Percentiles rank a stretch among this genome's conserved stretches.
Evolutionary conservation across 1,284 basidiomycete species (phyloP).

Genomic region (Sporisorium exsertum): DNA sequence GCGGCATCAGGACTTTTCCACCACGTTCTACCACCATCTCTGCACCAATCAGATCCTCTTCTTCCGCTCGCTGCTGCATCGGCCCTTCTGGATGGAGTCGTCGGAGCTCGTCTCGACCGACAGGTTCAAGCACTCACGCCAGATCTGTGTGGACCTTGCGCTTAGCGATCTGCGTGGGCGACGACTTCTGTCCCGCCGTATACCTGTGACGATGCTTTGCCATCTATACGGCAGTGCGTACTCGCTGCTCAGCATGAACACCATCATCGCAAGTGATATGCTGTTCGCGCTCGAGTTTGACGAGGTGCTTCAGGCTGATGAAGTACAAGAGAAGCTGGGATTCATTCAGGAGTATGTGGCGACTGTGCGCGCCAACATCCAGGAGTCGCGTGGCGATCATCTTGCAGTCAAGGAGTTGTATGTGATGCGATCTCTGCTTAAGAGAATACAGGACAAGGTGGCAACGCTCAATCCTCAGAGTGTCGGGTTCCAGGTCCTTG

Average conservation of each 20-base stretch:
- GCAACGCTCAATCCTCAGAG: constrained; percentile 41
- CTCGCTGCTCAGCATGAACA: constrained; percentile 48
- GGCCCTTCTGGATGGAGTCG: constrained; percentile 51
- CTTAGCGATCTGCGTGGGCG: constrained; percentile 39
- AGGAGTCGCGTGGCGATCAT: constrained; percentile 49
- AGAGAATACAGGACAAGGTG: constrained; percentile 44
- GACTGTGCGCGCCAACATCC: constrained; percentile 38
- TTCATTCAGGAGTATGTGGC: constrained; percentile 49
- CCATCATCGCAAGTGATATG: constrained; percentile 47
- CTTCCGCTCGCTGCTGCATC: constrained; percentile 44
- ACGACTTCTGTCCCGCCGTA: constrained; percentile 34
- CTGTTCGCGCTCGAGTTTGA: constrained; percentile 38
- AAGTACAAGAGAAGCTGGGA: constrained; percentile 41
- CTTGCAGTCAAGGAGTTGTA: constrained; percentile 46
- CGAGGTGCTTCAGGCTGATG: constrained; percentile 25
- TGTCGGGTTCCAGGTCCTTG: constrained; percentile 38
- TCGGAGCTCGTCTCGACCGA: constrained; percentile 30
- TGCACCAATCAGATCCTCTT: constrained; percentile 47
- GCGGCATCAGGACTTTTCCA: constrained; percentile 43
- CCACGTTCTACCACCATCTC: constrained; percentile 44
- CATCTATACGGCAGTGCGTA: constrained; percentile 46
- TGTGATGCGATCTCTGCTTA: constrained; percentile 47
- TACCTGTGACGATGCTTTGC: constrained; percentile 46
- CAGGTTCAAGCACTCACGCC: constrained; percentile 29
- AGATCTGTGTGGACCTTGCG: constrained; percentile 43